Percentiles rank a stretch among this genome's conserved stretches.
phyloP scores from a whole-genome alignment of 768 basidiomycete species.

The Tylopilus sp. region DNA sequence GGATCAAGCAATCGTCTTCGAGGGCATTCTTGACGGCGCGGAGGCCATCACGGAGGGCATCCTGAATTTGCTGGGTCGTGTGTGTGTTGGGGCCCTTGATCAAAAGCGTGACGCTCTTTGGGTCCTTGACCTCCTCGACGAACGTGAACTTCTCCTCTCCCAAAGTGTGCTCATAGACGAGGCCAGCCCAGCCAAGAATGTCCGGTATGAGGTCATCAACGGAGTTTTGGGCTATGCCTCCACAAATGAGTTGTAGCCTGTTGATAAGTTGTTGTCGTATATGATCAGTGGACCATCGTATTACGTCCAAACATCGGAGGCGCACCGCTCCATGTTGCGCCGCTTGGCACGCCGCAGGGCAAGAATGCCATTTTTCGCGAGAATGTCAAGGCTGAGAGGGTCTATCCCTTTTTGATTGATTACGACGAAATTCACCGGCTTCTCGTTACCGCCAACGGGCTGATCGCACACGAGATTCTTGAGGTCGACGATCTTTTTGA shows the following conservation, averaged over 20 bases:
- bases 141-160: slow-evolving; percentile 99
- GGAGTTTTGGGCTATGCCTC: slow-evolving; percentile 95
- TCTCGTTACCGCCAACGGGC: slow-evolving; percentile 76
- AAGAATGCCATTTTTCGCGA: slow-evolving; percentile 95
- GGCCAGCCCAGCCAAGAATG: slow-evolving; percentile 93
- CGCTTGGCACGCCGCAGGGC: slow-evolving; percentile 94
- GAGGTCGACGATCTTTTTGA: slow-evolving; percentile 93
- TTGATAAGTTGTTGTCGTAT: slow-evolving; percentile 4
- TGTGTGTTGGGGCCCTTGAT: slow-evolving; percentile 98
- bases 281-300: slow-evolving; percentile 23
- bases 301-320: slow-evolving; percentile 26
- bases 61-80: slow-evolving; percentile 94
- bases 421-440: slow-evolving; percentile 84
- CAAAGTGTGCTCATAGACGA: slow-evolving; percentile 98
- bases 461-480: slow-evolving; percentile 97
- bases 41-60: slow-evolving; percentile 96
- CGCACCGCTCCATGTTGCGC: slow-evolving; percentile 96
- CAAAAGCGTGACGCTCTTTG: slow-evolving; percentile 91
- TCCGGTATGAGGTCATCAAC: slow-evolving; percentile 93
- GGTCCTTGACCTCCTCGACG: slow-evolving; percentile 92
- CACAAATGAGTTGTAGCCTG: slow-evolving; percentile 90
- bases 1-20: slow-evolving; percentile 84
- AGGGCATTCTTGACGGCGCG: slow-evolving; percentile 96
- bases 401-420: slow-evolving; percentile 99
- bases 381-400: slow-evolving; percentile 90